Conservation (phyloP, 2,329 filamentous ascomycete genomes). For the Fusarium longipes region DNA sequence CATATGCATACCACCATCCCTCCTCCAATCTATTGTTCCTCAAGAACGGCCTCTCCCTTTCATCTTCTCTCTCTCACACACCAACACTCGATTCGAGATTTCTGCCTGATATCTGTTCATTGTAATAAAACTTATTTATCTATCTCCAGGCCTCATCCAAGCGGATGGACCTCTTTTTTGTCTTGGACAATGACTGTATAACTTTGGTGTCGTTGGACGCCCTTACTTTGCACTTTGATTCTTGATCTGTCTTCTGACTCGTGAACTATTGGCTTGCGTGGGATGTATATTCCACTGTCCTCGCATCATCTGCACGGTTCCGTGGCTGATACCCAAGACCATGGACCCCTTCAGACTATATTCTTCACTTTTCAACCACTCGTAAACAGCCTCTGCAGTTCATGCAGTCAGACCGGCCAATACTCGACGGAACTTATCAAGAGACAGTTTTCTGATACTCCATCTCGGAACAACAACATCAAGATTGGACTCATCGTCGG, state of each 20-base stretch:
- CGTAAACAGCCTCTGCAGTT: conserved; percentile 13
- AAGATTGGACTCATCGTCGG: conserved; percentile 59
- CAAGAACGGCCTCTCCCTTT: not conserved
- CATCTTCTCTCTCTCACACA: conserved; percentile 16
- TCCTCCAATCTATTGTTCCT: conserved; percentile 29
- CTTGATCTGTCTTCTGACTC: not conserved
- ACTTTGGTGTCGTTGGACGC: conserved; percentile 26
- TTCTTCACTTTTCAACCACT: conserved; percentile 7
- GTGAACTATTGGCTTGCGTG: not conserved
- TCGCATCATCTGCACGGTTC: conserved; percentile 26
- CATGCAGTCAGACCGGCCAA: not conserved
- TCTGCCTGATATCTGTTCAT: conserved; percentile 18
- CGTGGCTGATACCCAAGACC: conserved; percentile 21
- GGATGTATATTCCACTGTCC: conserved; percentile 50
- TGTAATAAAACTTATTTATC: conserved; percentile 37
- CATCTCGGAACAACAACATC: conserved; percentile 52
- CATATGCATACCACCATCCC: conserved; percentile 40
- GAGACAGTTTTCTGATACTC: conserved; percentile 46
- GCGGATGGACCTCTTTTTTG: conserved; percentile 15
- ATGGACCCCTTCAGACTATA: conserved; percentile 10
- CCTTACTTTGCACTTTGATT: conserved; percentile 32
- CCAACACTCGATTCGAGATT: not conserved
- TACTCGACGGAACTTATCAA: conserved; percentile 6
- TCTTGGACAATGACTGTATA: conserved; percentile 21
- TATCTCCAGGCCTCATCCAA: conserved; percentile 21